Conservation (phyloP, 2,329 filamentous ascomycete genomes). For the Pseudogymnoascus sp. region DNA sequence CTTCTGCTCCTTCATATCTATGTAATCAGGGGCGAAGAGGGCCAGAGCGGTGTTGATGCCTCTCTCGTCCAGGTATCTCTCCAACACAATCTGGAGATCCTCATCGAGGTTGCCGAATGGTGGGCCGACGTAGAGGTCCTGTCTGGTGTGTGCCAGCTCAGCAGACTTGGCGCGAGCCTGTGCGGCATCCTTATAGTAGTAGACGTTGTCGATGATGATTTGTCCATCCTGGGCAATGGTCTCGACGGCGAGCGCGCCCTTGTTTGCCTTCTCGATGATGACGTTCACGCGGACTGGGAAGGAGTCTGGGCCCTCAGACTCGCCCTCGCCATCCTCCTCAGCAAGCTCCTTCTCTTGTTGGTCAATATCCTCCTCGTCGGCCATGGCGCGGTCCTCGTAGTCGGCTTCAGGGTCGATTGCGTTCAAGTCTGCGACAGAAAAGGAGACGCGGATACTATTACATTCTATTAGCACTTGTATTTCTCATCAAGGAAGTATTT, state of each 20-base stretch:
- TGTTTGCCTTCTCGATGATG: constrained; percentile 72
- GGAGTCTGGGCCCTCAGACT: constrained; percentile 40
- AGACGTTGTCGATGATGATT: constrained; percentile 84
- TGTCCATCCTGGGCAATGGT: constrained; percentile 77
- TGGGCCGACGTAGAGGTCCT: constrained; percentile 79
- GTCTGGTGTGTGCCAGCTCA: constrained; percentile 68
- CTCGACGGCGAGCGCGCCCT: constrained; percentile 81
- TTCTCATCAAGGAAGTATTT: neutral
- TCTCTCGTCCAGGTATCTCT: constrained; percentile 90
- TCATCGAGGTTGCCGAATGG: constrained; percentile 92
- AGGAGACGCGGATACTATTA: constrained; percentile 65
- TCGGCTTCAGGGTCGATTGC: constrained; percentile 52
- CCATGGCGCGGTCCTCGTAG: constrained; percentile 47
- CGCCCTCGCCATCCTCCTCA: constrained; percentile 49
- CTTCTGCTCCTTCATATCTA: constrained; percentile 96
- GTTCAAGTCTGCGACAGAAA: constrained; percentile 78
- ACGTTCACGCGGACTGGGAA: constrained; percentile 81
- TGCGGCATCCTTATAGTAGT: constrained; percentile 72
- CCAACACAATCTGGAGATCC: constrained; percentile 84
- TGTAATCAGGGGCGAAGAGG: constrained; percentile 89
- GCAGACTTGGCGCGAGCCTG: constrained; percentile 68
- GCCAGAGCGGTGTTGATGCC: constrained; percentile 82
- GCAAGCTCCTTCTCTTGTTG: constrained; percentile 49
- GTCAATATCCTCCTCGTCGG: constrained; percentile 42
- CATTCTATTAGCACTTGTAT: constrained; percentile 1